Percentiles rank a stretch among this genome's conserved stretches.
phyloP scores from a whole-genome alignment of 208 protist genomes.

The Acanthamoeba castellanii region DNA sequence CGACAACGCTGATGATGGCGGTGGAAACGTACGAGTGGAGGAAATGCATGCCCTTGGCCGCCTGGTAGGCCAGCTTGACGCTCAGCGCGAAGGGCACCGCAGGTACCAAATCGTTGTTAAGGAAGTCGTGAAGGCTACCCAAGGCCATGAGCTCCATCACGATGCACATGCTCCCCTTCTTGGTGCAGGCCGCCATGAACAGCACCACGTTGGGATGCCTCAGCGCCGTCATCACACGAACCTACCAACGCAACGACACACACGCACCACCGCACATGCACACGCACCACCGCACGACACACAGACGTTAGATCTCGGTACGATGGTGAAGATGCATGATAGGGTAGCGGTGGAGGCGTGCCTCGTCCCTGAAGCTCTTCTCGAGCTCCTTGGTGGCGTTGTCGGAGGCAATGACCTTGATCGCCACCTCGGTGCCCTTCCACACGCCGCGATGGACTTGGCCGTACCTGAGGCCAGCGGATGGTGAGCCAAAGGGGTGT shows the following conservation, averaged over 20 bases:
- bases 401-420: neutral
- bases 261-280: neutral
- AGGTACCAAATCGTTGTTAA: neutral
- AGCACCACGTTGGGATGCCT: slow-evolving; percentile 32
- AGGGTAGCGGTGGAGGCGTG: neutral
- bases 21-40: slow-evolving; percentile 34
- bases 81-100: neutral
- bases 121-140: neutral
- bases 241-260: neutral
- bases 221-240: slow-evolving; percentile 1
- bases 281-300: no score
- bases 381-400: neutral
- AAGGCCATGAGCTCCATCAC: slow-evolving; percentile 39
- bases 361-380: slow-evolving; percentile 8
- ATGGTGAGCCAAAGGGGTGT: no score
- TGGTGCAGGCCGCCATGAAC: slow-evolving; percentile 43
- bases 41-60: slow-evolving; percentile 51
- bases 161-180: neutral
- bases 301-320: no score
- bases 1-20: no score
- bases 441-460: neutral
- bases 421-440: slow-evolving; percentile 20
- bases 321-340: neutral
- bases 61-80: slow-evolving; percentile 6
- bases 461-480: neutral